Percentiles rank a stretch among this genome's conserved stretches.
phyloP scores from a whole-genome alignment of 805 yeast genomes.

The Cephaloascus fragrans region DNA sequence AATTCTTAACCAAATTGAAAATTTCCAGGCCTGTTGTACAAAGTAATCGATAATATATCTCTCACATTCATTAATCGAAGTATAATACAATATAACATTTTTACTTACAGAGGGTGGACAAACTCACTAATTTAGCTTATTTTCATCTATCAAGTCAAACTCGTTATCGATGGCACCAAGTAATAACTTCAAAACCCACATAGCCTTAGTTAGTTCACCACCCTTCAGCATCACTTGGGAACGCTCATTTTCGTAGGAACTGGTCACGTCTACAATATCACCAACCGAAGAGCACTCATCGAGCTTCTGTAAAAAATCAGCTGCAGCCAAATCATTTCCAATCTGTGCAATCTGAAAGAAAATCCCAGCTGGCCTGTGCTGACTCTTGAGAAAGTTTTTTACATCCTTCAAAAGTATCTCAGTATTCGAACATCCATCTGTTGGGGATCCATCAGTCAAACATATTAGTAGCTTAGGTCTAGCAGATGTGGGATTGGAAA shows the following conservation, averaged over 20 bases:
- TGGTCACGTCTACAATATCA: not conserved
- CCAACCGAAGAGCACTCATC: not conserved
- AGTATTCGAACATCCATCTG: not conserved
- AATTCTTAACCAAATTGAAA: too few species aligned
- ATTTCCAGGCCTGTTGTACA: too few species aligned
- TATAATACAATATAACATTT: too few species aligned
- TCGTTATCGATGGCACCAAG: not conserved
- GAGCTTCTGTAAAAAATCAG: not conserved
- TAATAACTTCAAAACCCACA: not conserved
- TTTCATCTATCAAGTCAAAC: not conserved
- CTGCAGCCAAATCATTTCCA: not conserved
- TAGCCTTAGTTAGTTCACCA: not conserved
- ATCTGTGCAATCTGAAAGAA: not conserved
- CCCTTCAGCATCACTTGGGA: not conserved
- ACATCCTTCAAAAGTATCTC: not conserved
- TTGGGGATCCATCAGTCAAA: not conserved
- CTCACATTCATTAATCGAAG: too few species aligned
- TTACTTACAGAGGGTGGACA: too few species aligned
- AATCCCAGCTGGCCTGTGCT: not conserved
- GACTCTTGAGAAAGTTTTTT: not conserved
- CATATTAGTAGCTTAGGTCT: not conserved
- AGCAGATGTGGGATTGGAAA: not conserved
- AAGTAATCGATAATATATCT: too few species aligned
- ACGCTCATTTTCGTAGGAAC: not conserved
- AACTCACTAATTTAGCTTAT: too few species aligned